Evolutionary conservation across 2,329 filamentous ascomycete species (phyloP), one percentile per base, ranked within the genome.

Genomic region (Sarocladium brachiariae): DNA sequence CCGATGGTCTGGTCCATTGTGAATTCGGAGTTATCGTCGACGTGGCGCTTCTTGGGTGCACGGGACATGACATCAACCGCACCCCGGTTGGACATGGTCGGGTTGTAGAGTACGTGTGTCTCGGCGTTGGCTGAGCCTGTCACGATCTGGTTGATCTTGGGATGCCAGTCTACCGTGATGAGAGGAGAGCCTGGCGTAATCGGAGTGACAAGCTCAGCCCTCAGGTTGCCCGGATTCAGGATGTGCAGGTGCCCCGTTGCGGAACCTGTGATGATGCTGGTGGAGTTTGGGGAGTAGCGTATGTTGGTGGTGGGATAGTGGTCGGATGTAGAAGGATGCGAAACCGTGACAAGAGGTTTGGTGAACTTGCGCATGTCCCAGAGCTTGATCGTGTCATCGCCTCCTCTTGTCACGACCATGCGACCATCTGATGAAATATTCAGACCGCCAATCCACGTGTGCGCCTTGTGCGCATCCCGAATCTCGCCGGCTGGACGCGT

Each of bases 351-450:
- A 13, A 99, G 78, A 3, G 93, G 89, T 52, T 86, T 77, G 65
- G 93, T 97, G 75, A 99, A 95, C 63, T 96, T 97, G 52, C 93
- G 83, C 2, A 86, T 95, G 65, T 99, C 93, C 93, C 93, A 99
- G 2, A 96, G 76, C 70, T 97, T 97, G 67, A 99, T 92, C 2
- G 87, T 78, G 63, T 95, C 83, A 67, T 99, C 93, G 48, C 91
- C 92, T 51, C 93, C 93, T 58, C 90, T 78, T 1, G 90, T 96
- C 7, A 96, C 86, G 2, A 97, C 82, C 71, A 96, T 85, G 52
- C 92, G 81, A 9, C 93, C 93, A 65, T 97, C 93, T 0, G 84
- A 75, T 57, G 92, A 97, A 59, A 99, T 86, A 61, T 95, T 91
- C 38, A 99, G 70, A 3, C 92, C 91, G 50, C 90, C 86, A 1